These are phyloP conservation scores for Monosporascus cannonballus DNA, from an alignment of 2,329 filamentous ascomycete species.

Conservation along the genomic window DNA sequence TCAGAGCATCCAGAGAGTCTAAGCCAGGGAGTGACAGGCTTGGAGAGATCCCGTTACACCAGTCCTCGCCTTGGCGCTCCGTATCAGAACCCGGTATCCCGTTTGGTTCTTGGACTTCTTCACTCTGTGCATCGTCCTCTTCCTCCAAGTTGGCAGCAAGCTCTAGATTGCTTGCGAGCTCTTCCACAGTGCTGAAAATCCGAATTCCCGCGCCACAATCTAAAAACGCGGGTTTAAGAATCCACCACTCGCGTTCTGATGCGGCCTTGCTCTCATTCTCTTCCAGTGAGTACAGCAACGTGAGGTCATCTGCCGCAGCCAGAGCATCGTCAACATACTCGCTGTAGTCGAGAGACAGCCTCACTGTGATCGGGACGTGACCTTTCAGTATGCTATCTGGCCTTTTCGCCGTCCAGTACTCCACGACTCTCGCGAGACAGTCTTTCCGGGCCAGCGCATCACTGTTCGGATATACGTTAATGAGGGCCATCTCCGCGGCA, in stretches of 20 bases:
- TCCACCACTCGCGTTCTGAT: slow-evolving; percentile 31
- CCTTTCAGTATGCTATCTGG: slow-evolving; percentile 25
- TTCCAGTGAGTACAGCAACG: slow-evolving; percentile 28
- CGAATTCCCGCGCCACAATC: slow-evolving; percentile 34
- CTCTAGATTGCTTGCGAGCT: slow-evolving; percentile 29
- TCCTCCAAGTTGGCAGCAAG: slow-evolving; percentile 27
- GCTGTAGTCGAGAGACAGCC: slow-evolving; percentile 30
- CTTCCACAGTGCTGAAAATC: slow-evolving; percentile 31
- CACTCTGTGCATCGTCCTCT: slow-evolving; percentile 21
- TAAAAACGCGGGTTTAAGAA: slow-evolving; percentile 32
- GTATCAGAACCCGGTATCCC: neutral
- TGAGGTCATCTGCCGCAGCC: slow-evolving; percentile 30
- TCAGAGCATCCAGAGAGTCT: slow-evolving; percentile 22
- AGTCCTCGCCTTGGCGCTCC: slow-evolving; percentile 1
- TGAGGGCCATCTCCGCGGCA: slow-evolving; percentile 20
- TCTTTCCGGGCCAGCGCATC: slow-evolving; percentile 33
- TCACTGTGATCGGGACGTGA: slow-evolving; percentile 26
- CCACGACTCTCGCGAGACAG: slow-evolving; percentile 27
- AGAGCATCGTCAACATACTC: slow-evolving; percentile 33
- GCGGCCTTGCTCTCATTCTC: slow-evolving; percentile 24
- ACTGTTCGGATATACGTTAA: slow-evolving; percentile 34
- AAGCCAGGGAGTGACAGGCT: slow-evolving; percentile 21
- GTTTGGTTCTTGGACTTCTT: slow-evolving; percentile 4
- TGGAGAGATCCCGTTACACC: slow-evolving; percentile 9
- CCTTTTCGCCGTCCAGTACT: slow-evolving; percentile 31